phyloP scores from a whole-genome alignment of 169 alveolate genomes.

The Perkinsus marinus region DNA sequence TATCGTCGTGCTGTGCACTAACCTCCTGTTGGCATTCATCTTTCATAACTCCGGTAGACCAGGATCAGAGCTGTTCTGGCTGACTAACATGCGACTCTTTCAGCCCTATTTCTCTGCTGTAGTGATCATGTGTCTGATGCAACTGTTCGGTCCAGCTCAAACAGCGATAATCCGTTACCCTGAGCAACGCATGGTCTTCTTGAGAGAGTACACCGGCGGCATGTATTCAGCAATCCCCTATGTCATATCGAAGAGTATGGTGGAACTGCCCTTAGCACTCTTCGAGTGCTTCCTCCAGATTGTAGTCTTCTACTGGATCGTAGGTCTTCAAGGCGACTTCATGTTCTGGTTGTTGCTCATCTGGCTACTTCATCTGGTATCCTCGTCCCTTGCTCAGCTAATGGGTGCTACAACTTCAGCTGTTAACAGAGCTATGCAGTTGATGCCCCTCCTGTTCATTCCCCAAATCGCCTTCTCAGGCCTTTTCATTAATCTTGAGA shows the following conservation, averaged over 20 bases:
- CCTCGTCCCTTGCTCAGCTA: neutral
- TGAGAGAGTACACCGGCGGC: neutral
- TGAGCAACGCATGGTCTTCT: neutral
- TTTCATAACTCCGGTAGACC: neutral
- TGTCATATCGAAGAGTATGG: neutral
- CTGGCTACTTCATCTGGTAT: neutral
- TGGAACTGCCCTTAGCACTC: neutral
- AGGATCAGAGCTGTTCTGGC: neutral
- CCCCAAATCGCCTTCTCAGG: constrained; percentile 48
- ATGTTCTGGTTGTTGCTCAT: neutral
- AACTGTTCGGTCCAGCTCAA: neutral
- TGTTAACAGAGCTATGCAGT: neutral
- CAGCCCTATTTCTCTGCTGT: neutral
- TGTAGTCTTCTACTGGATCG: neutral
- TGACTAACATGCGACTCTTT: neutral
- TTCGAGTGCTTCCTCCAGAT: neutral
- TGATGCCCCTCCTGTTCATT: constrained; percentile 29
- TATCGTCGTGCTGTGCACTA: neutral
- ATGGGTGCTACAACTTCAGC: neutral
- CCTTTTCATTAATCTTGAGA: constrained; percentile 40
- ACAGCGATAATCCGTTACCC: neutral
- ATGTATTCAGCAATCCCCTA: neutral
- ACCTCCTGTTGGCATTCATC: neutral
- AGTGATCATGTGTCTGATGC: neutral
- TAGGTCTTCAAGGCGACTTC: neutral